Evolutionary conservation across 176 grass and related monocot genomes (phyloP).

Genomic region (Avena sativa): DNA sequence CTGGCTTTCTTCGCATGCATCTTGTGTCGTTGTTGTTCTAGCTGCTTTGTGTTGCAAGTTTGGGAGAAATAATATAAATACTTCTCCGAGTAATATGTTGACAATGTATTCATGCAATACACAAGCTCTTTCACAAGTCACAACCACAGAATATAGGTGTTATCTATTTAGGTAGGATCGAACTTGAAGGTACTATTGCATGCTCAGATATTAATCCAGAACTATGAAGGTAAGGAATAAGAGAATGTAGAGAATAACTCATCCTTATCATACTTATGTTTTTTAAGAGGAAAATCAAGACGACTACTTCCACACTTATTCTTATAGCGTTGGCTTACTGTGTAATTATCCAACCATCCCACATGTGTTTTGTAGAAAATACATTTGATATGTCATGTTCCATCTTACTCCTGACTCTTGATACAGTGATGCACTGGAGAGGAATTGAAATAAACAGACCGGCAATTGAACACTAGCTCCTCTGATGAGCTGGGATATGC

Average conservation of each 20-base stretch:
- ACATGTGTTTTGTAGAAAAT: too few relatives aligned
- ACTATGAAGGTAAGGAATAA: background rate
- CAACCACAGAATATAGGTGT: background rate
- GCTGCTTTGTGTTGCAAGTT: conserved; percentile 3
- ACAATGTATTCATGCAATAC: background rate
- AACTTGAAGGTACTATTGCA: background rate
- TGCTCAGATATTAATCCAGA: background rate
- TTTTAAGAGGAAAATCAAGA: background rate
- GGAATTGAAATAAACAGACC: too few relatives aligned
- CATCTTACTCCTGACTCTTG: too few relatives aligned
- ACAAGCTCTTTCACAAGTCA: background rate
- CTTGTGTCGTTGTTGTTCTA: conserved; percentile 31
- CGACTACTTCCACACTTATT: background rate
- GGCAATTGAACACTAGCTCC: too few relatives aligned
- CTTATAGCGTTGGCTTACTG: background rate
- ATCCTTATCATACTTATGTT: background rate
- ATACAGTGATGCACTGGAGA: too few relatives aligned
- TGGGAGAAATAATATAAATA: background rate
- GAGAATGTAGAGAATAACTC: background rate
- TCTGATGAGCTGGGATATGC: too few relatives aligned
- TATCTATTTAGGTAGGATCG: background rate
- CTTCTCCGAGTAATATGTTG: background rate
- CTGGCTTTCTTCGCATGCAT: background rate
- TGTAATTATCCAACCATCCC: background rate
- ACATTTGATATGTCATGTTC: too few relatives aligned